phyloP scores from a whole-genome alignment of 1,139 yeast genomes.

The Yamadazyma jaroonii region DNA sequence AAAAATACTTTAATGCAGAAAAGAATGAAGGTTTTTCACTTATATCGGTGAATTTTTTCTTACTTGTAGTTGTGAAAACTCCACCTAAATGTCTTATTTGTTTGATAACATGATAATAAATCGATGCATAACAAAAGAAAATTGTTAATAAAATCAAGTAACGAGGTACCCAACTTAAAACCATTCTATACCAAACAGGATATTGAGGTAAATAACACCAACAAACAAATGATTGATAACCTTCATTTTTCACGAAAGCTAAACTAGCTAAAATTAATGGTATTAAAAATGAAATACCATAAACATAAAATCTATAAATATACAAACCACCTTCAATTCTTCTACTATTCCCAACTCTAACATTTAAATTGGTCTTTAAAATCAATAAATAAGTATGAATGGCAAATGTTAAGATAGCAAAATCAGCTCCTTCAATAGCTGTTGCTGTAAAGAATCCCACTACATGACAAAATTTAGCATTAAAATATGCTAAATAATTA shows the following conservation, averaged over 20 bases:
- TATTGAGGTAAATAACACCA: slow-evolving; percentile 80
- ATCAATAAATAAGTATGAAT: slow-evolving; percentile 76
- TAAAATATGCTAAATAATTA: slow-evolving; percentile 48
- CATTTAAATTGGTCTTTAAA: slow-evolving; percentile 53
- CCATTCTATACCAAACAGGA: slow-evolving; percentile 75
- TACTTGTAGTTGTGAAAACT: slow-evolving; percentile 35
- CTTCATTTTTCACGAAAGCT: slow-evolving; percentile 57
- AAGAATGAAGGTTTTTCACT: slow-evolving; percentile 33
- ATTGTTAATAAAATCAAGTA: slow-evolving; percentile 64
- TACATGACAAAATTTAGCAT: slow-evolving; percentile 60
- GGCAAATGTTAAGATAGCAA: slow-evolving; percentile 81
- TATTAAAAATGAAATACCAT: slow-evolving; percentile 54
- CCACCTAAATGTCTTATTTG: slow-evolving; percentile 56
- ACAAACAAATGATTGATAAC: slow-evolving; percentile 63
- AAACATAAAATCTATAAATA: slow-evolving; percentile 55
- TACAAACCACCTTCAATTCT: slow-evolving; percentile 74
- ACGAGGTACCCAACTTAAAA: slow-evolving; percentile 80
- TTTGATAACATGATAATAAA: slow-evolving; percentile 69
- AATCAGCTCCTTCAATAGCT: slow-evolving; percentile 83
- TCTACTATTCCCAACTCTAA: slow-evolving; percentile 36
- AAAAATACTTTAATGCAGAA: slow-evolving; percentile 33
- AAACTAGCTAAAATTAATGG: slow-evolving; percentile 72
- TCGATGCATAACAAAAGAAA: slow-evolving; percentile 61
- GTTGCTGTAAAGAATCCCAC: slow-evolving; percentile 85
- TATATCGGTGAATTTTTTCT: slow-evolving; percentile 8